A percentile compares a stretch with the other conserved stretches of the same genome.
phyloP scores from a whole-genome alignment of 23 red algal species.

The Gracilariopsis chorda region DNA sequence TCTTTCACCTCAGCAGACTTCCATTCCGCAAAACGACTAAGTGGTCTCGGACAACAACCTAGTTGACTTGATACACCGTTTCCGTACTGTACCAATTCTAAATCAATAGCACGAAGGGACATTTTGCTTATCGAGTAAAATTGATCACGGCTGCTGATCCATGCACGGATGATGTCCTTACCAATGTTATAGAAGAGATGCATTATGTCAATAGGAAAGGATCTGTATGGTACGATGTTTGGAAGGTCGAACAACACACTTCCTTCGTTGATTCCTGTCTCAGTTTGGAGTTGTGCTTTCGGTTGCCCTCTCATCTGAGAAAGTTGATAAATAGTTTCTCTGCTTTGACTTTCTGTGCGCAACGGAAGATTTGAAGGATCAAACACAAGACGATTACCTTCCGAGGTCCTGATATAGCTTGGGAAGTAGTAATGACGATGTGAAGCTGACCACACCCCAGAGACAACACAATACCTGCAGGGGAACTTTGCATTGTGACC shows the following conservation, averaged over 20 bases:
- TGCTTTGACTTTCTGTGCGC: neutral
- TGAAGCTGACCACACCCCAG: neutral
- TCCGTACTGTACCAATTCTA: neutral
- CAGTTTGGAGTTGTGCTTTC: neutral
- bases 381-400: neutral
- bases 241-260: neutral
- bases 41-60: neutral
- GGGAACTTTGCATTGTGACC: neutral
- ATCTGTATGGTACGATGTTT: neutral
- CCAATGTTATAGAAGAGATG: slow-evolving; percentile 19
- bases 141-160: neutral
- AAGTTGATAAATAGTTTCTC: neutral
- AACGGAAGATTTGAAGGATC: neutral
- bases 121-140: neutral
- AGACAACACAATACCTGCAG: neutral
- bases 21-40: neutral
- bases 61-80: neutral
- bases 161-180: neutral
- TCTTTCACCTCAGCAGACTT: neutral
- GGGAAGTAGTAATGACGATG: neutral
- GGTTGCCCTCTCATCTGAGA: neutral
- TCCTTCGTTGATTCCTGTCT: neutral
- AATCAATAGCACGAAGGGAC: neutral
- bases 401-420: neutral
- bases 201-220: neutral